Conservation (phyloP, 202 grass and related monocot genomes). For the Musa balbisiana region DNA sequence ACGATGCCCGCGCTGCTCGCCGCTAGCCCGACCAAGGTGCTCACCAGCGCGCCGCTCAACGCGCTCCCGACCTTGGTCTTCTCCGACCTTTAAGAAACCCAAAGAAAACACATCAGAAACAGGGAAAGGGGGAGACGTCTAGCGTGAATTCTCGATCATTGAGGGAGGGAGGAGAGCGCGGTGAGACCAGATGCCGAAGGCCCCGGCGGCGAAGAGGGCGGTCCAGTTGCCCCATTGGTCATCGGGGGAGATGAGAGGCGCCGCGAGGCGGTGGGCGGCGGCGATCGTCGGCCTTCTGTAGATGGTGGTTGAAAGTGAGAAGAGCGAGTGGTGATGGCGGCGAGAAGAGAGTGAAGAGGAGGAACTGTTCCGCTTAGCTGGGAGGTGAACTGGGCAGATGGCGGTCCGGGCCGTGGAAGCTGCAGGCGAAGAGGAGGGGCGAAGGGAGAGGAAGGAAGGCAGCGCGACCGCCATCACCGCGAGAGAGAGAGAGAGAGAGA, state of each 20-base stretch:
- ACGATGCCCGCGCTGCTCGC: constrained; percentile 59
- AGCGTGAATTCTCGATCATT: not conserved
- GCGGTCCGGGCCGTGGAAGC: not conserved
- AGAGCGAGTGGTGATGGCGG: not conserved
- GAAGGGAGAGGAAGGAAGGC: not conserved
- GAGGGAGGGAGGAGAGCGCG: not conserved
- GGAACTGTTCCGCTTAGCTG: not conserved
- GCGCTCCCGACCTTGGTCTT: constrained; percentile 51
- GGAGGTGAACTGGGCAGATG: not conserved
- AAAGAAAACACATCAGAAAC: not conserved
- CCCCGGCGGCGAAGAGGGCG: constrained; percentile 61
- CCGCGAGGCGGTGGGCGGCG: not conserved
- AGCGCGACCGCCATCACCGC: not conserved
- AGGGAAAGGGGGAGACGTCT: not conserved
- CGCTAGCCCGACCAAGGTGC: constrained; percentile 50
- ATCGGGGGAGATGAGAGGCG: constrained; percentile 39
- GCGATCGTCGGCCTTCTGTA: not conserved
- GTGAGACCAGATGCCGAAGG: constrained; percentile 75
- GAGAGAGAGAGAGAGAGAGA: no score
- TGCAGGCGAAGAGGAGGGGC: not conserved
- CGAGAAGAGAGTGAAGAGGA: constrained; percentile 1
- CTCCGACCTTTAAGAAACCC: constrained; percentile 36
- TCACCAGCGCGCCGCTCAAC: constrained; percentile 62
- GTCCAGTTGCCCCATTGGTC: constrained; percentile 84
- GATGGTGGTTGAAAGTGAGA: constrained; percentile 2